These are phyloP conservation scores for Xerocomellus dryophilus DNA, from an alignment of 768 basidiomycete species.

Conservation along the genomic window DNA sequence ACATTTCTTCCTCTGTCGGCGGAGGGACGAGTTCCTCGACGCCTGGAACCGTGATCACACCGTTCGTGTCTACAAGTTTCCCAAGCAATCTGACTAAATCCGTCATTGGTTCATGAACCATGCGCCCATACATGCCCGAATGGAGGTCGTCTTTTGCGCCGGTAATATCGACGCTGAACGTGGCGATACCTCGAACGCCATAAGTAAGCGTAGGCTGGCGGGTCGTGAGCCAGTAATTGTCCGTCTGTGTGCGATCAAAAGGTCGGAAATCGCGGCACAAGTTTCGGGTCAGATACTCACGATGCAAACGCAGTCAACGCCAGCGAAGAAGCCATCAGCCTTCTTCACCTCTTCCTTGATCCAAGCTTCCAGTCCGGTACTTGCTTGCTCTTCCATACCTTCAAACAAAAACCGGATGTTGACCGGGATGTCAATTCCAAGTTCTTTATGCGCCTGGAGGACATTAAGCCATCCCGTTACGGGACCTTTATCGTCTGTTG, in stretches of 20 bases:
- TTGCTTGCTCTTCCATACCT: conserved; percentile 77
- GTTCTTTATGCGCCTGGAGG: background rate
- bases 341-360: conserved; percentile 55
- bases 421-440: conserved; percentile 61
- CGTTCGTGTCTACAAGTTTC: conserved; percentile 64
- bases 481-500: background rate
- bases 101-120: conserved; percentile 85
- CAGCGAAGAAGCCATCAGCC: background rate
- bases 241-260: conserved; percentile 45
- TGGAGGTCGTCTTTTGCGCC: conserved; percentile 86
- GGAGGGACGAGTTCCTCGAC: conserved; percentile 76
- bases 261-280: background rate
- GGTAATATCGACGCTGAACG: conserved; percentile 43
- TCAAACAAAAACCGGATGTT: conserved; percentile 88
- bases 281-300: too few species aligned
- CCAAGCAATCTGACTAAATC: conserved; percentile 76
- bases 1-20: conserved; percentile 49
- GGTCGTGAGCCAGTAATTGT: conserved; percentile 88
- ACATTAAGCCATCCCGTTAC: background rate
- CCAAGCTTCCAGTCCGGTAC: conserved; percentile 53
- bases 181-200: too few species aligned
- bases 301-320: too few species aligned
- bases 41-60: conserved; percentile 52
- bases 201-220: conserved; percentile 47
- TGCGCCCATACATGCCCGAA: conserved; percentile 78